Conservation (phyloP, 257 asterid genomes). For the Paraleonurus japonicus region DNA sequence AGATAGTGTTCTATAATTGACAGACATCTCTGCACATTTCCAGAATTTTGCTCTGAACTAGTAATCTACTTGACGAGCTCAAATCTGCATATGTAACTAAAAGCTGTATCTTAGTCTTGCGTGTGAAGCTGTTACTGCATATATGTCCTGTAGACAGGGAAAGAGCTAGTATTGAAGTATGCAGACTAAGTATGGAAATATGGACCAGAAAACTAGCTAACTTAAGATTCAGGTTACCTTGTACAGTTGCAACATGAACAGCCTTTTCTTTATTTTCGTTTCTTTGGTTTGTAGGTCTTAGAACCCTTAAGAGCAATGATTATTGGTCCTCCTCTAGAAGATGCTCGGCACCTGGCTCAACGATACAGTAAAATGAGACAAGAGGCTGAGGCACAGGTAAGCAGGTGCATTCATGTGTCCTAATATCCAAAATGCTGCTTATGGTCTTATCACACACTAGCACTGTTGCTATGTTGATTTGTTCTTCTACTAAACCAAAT, state of each 20-base stretch:
- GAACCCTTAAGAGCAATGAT: constrained; percentile 96
- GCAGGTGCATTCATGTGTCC: constrained; percentile 8
- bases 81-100: background rate
- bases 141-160: background rate
- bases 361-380: constrained; percentile 95
- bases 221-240: background rate
- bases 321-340: constrained; percentile 81
- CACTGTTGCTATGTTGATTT: constrained; percentile 21
- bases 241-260: background rate
- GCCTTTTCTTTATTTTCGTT: background rate
- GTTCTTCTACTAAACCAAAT: constrained; percentile 14
- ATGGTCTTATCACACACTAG: constrained; percentile 12
- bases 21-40: constrained; percentile 3
- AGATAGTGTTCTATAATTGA: background rate
- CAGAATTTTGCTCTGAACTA: constrained; percentile 1
- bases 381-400: constrained; percentile 96
- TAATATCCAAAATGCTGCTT: background rate
- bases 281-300: constrained; percentile 54
- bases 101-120: background rate
- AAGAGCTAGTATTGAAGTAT: background rate
- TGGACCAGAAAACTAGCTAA: background rate
- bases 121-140: background rate
- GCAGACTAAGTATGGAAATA: constrained; percentile 1
- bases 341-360: constrained; percentile 99
- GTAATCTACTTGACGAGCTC: constrained; percentile 15